Conservation (phyloP, 169 alveolate genomes). For the Plasmodium billcollinsi region DNA sequence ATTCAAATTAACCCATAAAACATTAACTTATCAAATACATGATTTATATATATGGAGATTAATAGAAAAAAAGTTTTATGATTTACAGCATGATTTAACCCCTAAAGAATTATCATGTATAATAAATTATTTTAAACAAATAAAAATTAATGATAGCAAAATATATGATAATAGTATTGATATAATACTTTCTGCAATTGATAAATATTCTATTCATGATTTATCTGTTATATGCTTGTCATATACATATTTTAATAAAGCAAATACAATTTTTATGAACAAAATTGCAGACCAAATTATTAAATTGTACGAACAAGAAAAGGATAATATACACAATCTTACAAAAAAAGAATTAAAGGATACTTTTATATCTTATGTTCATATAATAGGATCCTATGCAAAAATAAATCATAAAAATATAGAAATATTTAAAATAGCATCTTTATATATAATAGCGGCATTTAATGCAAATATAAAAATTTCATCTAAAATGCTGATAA, state of each 20-base stretch:
- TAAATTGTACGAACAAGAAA: slow-evolving; percentile 43
- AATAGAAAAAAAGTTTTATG: slow-evolving; percentile 75
- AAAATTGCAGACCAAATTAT: slow-evolving; percentile 32
- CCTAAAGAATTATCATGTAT: slow-evolving; percentile 84
- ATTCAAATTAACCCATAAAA: slow-evolving; percentile 77
- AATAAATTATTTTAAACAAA: slow-evolving; percentile 83
- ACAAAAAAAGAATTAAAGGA: slow-evolving; percentile 28
- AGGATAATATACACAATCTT: slow-evolving; percentile 31
- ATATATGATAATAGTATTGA: slow-evolving; percentile 78
- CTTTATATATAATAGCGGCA: slow-evolving; percentile 76
- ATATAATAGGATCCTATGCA: slow-evolving; percentile 83
- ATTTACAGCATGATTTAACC: slow-evolving; percentile 68
- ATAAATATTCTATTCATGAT: slow-evolving; percentile 79
- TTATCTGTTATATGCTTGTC: slow-evolving; percentile 80
- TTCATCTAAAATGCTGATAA: slow-evolving; percentile 78
- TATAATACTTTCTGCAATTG: slow-evolving; percentile 75
- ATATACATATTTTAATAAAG: slow-evolving; percentile 68
- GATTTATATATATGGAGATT: slow-evolving; percentile 82
- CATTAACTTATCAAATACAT: slow-evolving; percentile 80
- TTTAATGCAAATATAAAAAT: slow-evolving; percentile 69
- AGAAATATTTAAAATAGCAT: slow-evolving; percentile 83
- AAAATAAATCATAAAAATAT: slow-evolving; percentile 79
- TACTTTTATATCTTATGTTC: slow-evolving; percentile 81
- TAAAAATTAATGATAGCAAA: slow-evolving; percentile 80
- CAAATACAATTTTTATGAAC: slow-evolving; percentile 24